phyloP scores from a whole-genome alignment of 106 monocot genomes.

The Iris macrosiphon region DNA sequence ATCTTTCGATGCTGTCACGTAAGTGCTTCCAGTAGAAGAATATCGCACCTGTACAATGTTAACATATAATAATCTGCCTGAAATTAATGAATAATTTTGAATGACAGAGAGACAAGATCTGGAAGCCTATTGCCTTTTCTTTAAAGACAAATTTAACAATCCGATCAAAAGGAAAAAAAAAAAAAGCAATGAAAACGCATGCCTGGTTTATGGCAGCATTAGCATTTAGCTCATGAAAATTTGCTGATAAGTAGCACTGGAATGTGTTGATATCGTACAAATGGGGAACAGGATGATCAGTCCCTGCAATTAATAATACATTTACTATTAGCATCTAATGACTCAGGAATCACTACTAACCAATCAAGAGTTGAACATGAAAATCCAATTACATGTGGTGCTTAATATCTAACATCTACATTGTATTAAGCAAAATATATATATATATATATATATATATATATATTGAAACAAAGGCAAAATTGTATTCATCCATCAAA shows the following conservation, averaged over 20 bases:
- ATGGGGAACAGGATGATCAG: conserved; percentile 86
- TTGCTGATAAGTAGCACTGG: conserved; percentile 79
- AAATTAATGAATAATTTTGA: not conserved
- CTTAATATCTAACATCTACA: too few relatives aligned
- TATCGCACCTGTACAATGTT: conserved; percentile 49
- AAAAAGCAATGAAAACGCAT: conserved; percentile 2
- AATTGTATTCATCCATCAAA: too few relatives aligned
- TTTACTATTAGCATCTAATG: not conserved
- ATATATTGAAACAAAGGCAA: too few relatives aligned
- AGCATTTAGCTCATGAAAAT: conserved; percentile 42
- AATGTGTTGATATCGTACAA: conserved; percentile 95
- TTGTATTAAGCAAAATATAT: too few relatives aligned
- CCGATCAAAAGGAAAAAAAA: not conserved
- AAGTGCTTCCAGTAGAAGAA: conserved; percentile 58
- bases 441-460: too few relatives aligned
- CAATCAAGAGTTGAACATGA: too few relatives aligned
- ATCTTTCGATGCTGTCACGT: conserved; percentile 95
- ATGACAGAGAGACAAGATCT: not conserved
- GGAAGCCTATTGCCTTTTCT: not conserved
- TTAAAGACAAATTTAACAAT: not conserved
- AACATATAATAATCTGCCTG: not conserved
- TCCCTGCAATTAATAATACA: conserved; percentile 40
- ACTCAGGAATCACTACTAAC: too few relatives aligned
- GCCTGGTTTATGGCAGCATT: conserved; percentile 93
- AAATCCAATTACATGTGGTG: too few relatives aligned